Evolutionary conservation across 495 filamentous ascomycete genomes (phyloP), one percentile per base, ranked within the genome.

Genomic region (Aspergillus baeticus): DNA sequence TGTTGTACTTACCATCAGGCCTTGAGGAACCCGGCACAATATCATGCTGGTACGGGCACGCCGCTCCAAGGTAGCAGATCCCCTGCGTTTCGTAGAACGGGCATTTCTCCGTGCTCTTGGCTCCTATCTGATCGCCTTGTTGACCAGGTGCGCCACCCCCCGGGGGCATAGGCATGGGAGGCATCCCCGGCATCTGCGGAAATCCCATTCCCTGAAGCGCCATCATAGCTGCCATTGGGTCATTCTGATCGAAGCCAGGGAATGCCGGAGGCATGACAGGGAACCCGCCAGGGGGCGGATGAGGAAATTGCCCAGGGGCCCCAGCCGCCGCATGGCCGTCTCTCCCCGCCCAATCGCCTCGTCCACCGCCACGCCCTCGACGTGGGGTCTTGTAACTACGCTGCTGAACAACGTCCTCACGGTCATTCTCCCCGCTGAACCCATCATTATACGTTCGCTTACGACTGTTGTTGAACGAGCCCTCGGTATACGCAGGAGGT

Each of bases 81-180:
- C 94, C 94, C 60, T 92, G 91, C 1, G 80, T 84, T 58, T 97
- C 92, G 66, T 91, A 98, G 67, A 96, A 91, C 39, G 85, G 84
- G 64, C 93, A 98, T 54, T 87, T 79, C 65, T 84, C 71, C 8
- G 74, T 76, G 52, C 72, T 74, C 51, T 76, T 77, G 34, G 63
- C 45, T 21, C 49, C 66, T 51, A 71, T 69, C 31, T 69, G 69
- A 23, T 64, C 72, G 22, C 54, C 61, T 46, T 68, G 68, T 45
- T 70, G 70, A 6, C 64, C 67, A 11, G 58, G 54, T 22, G 46
- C 62, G 43, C 53, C 58, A 37, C 62, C 58, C 13, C 50, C 44
- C 29, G 77, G 66, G 37, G 75, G 67, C 39, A 72, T 72, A 10
- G 73, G 69, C 66, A 82, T 74, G 14, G 71, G 70, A 33, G 77